Evolutionary conservation across 192 early-diverging fungal genomes (phyloP).

Genomic region (Gigaspora rosea): DNA sequence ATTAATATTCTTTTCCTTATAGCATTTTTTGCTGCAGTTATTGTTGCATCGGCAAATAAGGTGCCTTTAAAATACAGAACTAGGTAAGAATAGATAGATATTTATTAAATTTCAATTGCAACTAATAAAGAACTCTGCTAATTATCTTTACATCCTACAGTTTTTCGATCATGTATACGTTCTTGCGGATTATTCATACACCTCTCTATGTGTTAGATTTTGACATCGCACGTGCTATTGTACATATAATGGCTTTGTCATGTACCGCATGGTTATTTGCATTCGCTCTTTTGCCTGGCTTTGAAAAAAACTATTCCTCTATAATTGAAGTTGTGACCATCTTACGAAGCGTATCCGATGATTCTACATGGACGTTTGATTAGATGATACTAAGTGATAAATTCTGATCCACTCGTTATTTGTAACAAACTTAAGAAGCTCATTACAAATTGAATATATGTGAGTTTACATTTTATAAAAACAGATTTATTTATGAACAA

Average conservation of each 20-base stretch:
- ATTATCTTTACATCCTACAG: slow-evolving; percentile 8
- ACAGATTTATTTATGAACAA: too few species aligned
- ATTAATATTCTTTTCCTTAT: background rate
- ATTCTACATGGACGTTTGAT: slow-evolving; percentile 16
- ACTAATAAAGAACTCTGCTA: background rate
- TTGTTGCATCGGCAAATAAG: slow-evolving; percentile 19
- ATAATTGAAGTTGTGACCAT: slow-evolving; percentile 21
- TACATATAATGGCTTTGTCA: slow-evolving; percentile 26
- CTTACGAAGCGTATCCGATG: slow-evolving; percentile 2
- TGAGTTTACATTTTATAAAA: too few species aligned
- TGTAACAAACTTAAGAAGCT: too few species aligned
- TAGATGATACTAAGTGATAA: background rate
- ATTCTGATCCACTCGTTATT: too few species aligned
- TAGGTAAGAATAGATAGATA: background rate
- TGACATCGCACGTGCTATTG: slow-evolving; percentile 20
- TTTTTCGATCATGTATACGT: slow-evolving; percentile 28
- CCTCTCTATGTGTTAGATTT: slow-evolving; percentile 23
- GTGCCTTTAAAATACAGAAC: slow-evolving; percentile 20
- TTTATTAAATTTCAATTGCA: background rate
- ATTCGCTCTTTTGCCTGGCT: slow-evolving; percentile 27
- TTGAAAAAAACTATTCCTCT: slow-evolving; percentile 17
- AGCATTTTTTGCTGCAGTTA: slow-evolving; percentile 29
- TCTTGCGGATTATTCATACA: slow-evolving; percentile 26
- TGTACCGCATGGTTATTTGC: slow-evolving; percentile 21
- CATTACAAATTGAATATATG: too few species aligned